Conservation (phyloP, 306 rosid species). For the Quillaja saponaria region DNA sequence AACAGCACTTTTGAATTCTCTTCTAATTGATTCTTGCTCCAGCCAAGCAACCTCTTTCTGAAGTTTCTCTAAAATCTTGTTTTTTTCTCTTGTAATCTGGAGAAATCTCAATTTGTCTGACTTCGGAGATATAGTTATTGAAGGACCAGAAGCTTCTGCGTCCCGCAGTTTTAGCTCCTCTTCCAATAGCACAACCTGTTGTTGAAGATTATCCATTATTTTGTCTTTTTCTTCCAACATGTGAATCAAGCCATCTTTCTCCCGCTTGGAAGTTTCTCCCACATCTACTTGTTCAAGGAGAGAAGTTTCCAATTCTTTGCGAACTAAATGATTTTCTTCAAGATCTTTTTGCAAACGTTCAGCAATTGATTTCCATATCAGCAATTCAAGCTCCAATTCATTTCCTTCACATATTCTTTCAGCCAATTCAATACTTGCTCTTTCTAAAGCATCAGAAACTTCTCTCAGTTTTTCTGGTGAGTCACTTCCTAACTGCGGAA, state of each 20-base stretch:
- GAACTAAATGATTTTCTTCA: constrained; percentile 47
- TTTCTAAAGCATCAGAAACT: constrained; percentile 49
- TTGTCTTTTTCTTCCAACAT: constrained; percentile 48
- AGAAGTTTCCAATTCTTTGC: constrained; percentile 73
- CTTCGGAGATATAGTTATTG: constrained; percentile 20
- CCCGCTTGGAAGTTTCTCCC: constrained; percentile 61
- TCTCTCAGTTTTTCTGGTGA: constrained; percentile 36
- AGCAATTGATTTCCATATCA: constrained; percentile 56
- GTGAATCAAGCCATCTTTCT: constrained; percentile 39
- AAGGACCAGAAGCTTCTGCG: constrained; percentile 35
- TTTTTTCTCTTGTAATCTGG: constrained; percentile 43
- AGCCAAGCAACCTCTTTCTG: constrained; percentile 50
- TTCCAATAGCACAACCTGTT: constrained; percentile 48
- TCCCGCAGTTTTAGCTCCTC: constrained; percentile 41
- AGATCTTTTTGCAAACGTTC: constrained; percentile 52
- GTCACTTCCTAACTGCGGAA: constrained; percentile 34
- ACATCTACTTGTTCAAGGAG: constrained; percentile 66
- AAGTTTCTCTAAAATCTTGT: constrained; percentile 54
- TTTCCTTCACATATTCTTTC: constrained; percentile 55
- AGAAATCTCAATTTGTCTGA: constrained; percentile 27
- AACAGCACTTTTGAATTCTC: constrained; percentile 52
- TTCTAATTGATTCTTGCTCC: constrained; percentile 54
- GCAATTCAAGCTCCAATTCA: constrained; percentile 70
- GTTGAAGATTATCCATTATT: constrained; percentile 42
- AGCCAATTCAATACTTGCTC: constrained; percentile 45